phyloP scores from a whole-genome alignment of 2,329 filamentous ascomycete genomes.

The Nemania sp. region DNA sequence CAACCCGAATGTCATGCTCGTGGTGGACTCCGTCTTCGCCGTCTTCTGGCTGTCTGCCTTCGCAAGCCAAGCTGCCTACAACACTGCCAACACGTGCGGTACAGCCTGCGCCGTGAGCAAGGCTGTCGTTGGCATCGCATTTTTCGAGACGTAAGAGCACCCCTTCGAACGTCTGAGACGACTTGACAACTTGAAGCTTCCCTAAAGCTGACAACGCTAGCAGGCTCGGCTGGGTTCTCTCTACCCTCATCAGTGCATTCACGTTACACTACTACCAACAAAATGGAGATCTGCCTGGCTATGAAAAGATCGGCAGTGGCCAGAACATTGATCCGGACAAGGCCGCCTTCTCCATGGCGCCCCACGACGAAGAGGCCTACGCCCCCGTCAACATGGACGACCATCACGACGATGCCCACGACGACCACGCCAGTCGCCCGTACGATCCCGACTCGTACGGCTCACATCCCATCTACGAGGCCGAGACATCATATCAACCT shows the following conservation, averaged over 20 bases:
- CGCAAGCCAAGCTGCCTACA: conserved; percentile 67
- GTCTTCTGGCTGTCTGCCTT: conserved; percentile 71
- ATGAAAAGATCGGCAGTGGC: conserved; percentile 52
- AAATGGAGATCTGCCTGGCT: conserved; percentile 65
- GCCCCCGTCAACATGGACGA: conserved; percentile 64
- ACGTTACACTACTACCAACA: conserved; percentile 65
- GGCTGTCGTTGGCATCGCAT: conserved; percentile 64
- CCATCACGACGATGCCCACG: conserved; percentile 50
- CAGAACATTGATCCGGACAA: conserved; percentile 70
- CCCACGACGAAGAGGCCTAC: conserved; percentile 69
- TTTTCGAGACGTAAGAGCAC: conserved; percentile 62
- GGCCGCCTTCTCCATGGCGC: conserved; percentile 69
- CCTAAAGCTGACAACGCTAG: conserved; percentile 5
- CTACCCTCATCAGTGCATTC: conserved; percentile 62
- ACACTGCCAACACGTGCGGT: conserved; percentile 59
- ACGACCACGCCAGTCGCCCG: conserved; percentile 40
- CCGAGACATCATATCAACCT: conserved; percentile 54
- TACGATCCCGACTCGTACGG: conserved; percentile 43
- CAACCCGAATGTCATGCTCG: conserved; percentile 64
- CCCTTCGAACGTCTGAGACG: neutral
- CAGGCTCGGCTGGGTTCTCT: conserved; percentile 60
- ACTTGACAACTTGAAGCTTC: neutral
- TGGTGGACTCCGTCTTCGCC: conserved; percentile 60
- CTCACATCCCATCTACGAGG: conserved; percentile 51
- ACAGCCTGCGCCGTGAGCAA: conserved; percentile 64